Evolutionary conservation across 768 basidiomycete genomes (phyloP), one percentile per base, ranked within the genome.

Genomic region (Lactarius trivialis): DNA sequence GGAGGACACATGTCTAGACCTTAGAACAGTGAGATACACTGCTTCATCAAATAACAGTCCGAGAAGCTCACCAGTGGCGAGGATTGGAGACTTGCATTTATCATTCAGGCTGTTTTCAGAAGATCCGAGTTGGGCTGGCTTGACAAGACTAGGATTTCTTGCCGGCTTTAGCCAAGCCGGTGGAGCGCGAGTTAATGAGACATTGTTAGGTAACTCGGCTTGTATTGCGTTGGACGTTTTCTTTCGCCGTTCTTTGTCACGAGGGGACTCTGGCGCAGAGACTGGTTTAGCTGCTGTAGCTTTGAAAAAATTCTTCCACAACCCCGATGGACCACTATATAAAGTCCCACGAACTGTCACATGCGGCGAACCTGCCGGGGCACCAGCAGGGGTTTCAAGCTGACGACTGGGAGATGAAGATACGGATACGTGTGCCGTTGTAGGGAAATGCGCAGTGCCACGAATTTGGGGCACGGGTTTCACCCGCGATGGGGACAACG

Each of bases 261-360:
- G 48, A 51, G 58, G 28, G 14, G 36, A 17, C 32, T 7, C 28
- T 36, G 53, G 33, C 24, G 37, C 58, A 8, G 54, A 49, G n/a
- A 8, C 32, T 17, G 30, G 17, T 49, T 55, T 36, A 45, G 36
- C 32, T 49, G 21, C 34, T 17, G 53, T 17, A n/a, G 50, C 55
- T 26, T 39, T 62, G 57, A 28, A 63, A 14, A 63, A 58, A 50
- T 56, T 58, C 54, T 65, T 65, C 57, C 48, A 64, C 15, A 60
- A 56, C 6, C 65, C 65, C 21, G 14, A 48, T 39, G 53, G 54
- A 15, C 65, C 62, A n/a, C 62, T 48, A 56, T 60, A 60, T 21
- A 64, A 56, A 15, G 62, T 58, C 7, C 65, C 65, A 26, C 58
- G 55, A 24, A 60, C 58, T 14, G 50, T 43, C n/a, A 56, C 45